phyloP scores from a whole-genome alignment of 805 yeast species.

The Metschnikowia henanensis region DNA sequence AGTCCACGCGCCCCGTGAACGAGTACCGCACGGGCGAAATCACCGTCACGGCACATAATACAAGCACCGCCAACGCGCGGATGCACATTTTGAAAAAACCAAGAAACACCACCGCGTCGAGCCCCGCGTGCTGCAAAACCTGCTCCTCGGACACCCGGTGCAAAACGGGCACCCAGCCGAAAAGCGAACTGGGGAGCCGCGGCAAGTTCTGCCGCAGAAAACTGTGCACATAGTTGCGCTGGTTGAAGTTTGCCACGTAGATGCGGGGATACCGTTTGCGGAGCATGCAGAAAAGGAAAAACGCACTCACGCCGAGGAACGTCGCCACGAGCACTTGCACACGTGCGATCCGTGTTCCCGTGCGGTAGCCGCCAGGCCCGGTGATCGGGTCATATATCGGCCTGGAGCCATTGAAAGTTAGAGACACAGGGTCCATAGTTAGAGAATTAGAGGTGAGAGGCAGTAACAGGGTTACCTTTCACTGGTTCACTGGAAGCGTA shows the following conservation, averaged over 20 bases:
- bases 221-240: conserved; percentile 44
- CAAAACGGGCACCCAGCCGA: conserved; percentile 80
- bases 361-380: conserved; percentile 17
- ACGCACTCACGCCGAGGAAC: conserved; percentile 65
- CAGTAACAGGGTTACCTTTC: too few relatives aligned
- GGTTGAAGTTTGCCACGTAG: conserved; percentile 75
- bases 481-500: too few relatives aligned
- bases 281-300: conserved; percentile 66
- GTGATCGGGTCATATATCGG: conserved; percentile 22
- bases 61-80: conserved; percentile 59
- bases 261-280: conserved; percentile 76
- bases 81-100: conserved; percentile 91
- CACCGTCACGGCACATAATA: conserved; percentile 67
- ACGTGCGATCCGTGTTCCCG: conserved; percentile 57
- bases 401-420: conserved; percentile 6
- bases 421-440: conserved; percentile 3
- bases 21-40: conserved; percentile 85
- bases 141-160: conserved; percentile 68
- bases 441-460: too few relatives aligned
- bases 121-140: conserved; percentile 84
- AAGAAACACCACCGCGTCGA: conserved; percentile 90
- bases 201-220: conserved; percentile 56
- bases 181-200: conserved; percentile 55
- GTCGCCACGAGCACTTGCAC: conserved; percentile 76
- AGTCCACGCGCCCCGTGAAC: conserved; percentile 77